Conservation (phyloP, 164 flowering plant genomes). For the Kingdonia uniflora region DNA sequence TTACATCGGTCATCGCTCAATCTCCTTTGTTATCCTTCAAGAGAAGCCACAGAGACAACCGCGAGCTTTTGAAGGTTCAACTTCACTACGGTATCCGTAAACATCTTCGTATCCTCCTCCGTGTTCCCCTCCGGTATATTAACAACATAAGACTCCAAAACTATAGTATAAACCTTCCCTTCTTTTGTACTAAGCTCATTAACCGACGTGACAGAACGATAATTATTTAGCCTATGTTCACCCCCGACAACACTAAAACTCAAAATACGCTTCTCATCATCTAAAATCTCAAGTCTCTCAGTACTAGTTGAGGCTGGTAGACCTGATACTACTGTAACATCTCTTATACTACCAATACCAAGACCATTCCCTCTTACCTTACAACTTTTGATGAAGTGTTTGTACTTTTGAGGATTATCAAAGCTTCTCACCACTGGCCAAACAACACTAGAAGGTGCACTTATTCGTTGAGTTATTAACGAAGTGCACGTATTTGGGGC, state of each 20-base stretch:
- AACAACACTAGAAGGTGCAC: conserved; percentile 54
- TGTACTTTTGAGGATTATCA: conserved; percentile 75
- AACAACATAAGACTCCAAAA: conserved; percentile 57
- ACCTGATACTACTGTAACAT: conserved; percentile 65
- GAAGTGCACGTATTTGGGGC: conserved; percentile 68
- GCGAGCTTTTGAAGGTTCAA: too few species aligned
- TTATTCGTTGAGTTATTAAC: conserved; percentile 49
- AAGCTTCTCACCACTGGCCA: conserved; percentile 86
- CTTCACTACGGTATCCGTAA: too few species aligned
- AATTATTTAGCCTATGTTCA: conserved; percentile 65
- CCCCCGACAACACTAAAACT: conserved; percentile 85
- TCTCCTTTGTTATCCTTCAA: too few species aligned
- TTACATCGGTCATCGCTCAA: too few species aligned
- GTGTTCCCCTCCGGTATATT: conserved; percentile 78
- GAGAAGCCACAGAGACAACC: too few species aligned
- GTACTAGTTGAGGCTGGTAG: conserved; percentile 60
- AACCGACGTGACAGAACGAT: conserved; percentile 59
- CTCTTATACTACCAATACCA: conserved; percentile 57
- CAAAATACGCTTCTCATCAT: conserved; percentile 65
- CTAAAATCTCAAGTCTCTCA: conserved; percentile 76
- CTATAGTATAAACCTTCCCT: conserved; percentile 39
- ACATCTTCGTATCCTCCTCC: conserved; percentile 64
- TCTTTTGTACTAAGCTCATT: conserved; percentile 19
- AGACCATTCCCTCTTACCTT: conserved; percentile 48
- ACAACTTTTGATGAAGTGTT: conserved; percentile 75